Conservation (phyloP, 2,329 filamentous ascomycete species). For the Mycosphaerella arachidis region DNA sequence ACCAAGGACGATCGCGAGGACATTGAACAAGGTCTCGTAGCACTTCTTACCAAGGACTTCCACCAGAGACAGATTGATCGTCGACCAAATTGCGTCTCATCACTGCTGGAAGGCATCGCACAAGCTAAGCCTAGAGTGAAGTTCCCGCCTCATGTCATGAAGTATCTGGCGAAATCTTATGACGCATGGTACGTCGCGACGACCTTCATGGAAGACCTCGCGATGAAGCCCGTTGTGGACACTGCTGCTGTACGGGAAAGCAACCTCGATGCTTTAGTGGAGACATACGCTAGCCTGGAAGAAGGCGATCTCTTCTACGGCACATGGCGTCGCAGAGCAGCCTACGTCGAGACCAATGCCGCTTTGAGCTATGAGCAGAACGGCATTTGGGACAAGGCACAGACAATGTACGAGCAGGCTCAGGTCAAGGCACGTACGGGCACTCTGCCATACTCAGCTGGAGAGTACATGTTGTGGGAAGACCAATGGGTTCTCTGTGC, state of each 20-base stretch:
- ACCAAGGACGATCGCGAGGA: slow-evolving; percentile 84
- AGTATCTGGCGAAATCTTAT: slow-evolving; percentile 89
- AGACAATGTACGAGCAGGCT: slow-evolving; percentile 91
- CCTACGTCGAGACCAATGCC: slow-evolving; percentile 96
- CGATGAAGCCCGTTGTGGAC: slow-evolving; percentile 77
- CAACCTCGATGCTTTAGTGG: slow-evolving; percentile 91
- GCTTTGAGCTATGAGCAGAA: slow-evolving; percentile 97
- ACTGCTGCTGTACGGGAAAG: slow-evolving; percentile 83
- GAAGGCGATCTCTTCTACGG: slow-evolving; percentile 98
- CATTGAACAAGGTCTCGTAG: slow-evolving; percentile 85
- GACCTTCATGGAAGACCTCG: slow-evolving; percentile 82
- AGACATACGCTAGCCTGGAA: slow-evolving; percentile 82
- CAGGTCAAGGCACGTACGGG: slow-evolving; percentile 96
- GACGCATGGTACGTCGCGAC: slow-evolving; percentile 97
- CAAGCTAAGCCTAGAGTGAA: slow-evolving; percentile 83
- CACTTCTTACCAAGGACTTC: slow-evolving; percentile 88
- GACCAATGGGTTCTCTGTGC: slow-evolving; percentile 98
- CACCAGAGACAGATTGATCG: slow-evolving; percentile 92
- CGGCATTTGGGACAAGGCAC: slow-evolving; percentile 98
- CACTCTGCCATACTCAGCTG: slow-evolving; percentile 91
- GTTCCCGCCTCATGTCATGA: slow-evolving; percentile 91
- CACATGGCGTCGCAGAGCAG: slow-evolving; percentile 88
- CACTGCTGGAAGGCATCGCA: slow-evolving; percentile 80
- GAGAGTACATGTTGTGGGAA: slow-evolving; percentile 98
- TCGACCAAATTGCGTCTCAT: slow-evolving; percentile 91